Evolutionary conservation across 345 rosid species (phyloP).

Genomic region (Mallotus nudiflorus): DNA sequence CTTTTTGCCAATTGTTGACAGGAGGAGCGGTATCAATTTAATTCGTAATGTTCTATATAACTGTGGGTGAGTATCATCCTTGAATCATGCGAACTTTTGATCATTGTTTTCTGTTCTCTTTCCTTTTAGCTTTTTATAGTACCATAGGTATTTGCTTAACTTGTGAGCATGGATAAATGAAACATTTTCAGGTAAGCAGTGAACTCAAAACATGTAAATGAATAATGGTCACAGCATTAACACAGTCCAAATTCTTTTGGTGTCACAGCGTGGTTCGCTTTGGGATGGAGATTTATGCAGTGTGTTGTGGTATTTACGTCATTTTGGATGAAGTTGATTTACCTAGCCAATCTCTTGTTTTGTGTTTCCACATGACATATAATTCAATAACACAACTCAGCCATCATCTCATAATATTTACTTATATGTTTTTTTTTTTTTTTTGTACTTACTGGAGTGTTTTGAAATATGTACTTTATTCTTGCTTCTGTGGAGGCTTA

Average conservation of each 20-base stretch:
- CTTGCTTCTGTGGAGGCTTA: background rate
- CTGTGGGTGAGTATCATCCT: slow-evolving; percentile 24
- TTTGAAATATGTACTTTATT: background rate
- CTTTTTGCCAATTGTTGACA: slow-evolving; percentile 36
- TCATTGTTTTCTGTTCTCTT: background rate
- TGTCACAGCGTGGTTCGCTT: background rate
- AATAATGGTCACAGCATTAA: background rate
- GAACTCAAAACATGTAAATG: background rate
- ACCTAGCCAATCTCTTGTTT: background rate
- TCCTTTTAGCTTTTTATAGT: background rate
- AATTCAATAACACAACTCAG: background rate
- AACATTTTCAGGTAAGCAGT: background rate
- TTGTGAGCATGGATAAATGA: slow-evolving; percentile 1
- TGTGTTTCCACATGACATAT: background rate
- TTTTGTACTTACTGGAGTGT: background rate
- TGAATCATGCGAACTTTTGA: background rate
- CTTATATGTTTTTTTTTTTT: background rate
- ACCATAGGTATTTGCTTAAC: background rate
- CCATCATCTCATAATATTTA: background rate
- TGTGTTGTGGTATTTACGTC: background rate
- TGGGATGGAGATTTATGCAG: background rate
- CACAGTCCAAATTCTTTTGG: background rate
- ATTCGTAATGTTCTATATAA: slow-evolving; percentile 27
- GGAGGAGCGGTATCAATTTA: slow-evolving; percentile 36
- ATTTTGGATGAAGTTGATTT: slow-evolving; percentile 2